Evolutionary conservation across 805 yeast genomes (phyloP).

Genomic region (Candida pseudofarinosa): DNA sequence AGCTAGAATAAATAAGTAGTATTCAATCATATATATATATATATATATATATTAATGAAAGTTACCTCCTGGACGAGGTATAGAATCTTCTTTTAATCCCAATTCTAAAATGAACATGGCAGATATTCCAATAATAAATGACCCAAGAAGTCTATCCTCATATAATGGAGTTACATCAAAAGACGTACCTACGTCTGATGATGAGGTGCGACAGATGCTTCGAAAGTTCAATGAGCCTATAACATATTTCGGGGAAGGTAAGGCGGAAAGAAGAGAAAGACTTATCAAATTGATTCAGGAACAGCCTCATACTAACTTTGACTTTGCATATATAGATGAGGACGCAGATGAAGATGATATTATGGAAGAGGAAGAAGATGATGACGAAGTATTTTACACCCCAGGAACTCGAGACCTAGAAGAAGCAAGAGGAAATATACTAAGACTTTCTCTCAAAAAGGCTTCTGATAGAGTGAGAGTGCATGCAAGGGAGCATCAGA

Average conservation of each 20-base stretch:
- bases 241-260: conserved; percentile 55
- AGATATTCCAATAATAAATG: conserved; percentile 6
- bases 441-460: conserved; percentile 45
- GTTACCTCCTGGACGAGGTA: not conserved
- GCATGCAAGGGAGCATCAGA: conserved; percentile 15
- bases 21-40: too few species aligned
- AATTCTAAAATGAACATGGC: conserved; percentile 6
- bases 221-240: conserved; percentile 54
- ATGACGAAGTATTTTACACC: conserved; percentile 77
- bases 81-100: not conserved
- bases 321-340: conserved; percentile 7
- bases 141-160: not conserved
- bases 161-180: not conserved
- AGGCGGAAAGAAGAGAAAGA: conserved; percentile 57
- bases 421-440: conserved; percentile 48
- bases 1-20: too few species aligned
- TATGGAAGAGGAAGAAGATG: conserved; percentile 14
- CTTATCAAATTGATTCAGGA: conserved; percentile 43
- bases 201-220: conserved; percentile 51
- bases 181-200: conserved; percentile 60
- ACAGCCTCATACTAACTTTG: conserved; percentile 13
- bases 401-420: conserved; percentile 62
- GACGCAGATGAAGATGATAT: conserved; percentile 12
- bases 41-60: too few species aligned
- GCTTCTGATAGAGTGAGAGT: conserved; percentile 42